Evolutionary conservation across 1,284 basidiomycete genomes (phyloP).

Genomic region (Apiotrichum siamense): DNA sequence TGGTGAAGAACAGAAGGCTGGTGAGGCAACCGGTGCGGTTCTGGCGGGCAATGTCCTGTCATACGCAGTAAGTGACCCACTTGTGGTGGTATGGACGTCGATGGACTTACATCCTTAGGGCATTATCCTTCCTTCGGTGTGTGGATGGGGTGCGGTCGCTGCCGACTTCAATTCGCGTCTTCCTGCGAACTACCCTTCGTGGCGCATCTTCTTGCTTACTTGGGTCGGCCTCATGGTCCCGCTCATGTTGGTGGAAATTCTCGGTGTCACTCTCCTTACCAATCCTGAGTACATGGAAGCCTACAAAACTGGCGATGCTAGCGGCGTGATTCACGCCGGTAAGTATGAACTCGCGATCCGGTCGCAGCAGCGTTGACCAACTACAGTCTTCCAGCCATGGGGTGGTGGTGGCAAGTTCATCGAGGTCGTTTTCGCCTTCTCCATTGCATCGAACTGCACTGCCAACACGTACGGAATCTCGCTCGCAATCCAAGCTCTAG

Average conservation of each 20-base stretch:
- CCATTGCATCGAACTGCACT: slow-evolving; percentile 57
- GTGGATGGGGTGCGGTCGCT: slow-evolving; percentile 47
- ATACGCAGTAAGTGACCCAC: slow-evolving; percentile 53
- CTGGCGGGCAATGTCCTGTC: slow-evolving; percentile 50
- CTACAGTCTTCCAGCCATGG: slow-evolving; percentile 26
- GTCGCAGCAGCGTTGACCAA: not conserved
- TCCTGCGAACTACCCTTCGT: slow-evolving; percentile 49
- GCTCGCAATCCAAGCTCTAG: slow-evolving; percentile 55
- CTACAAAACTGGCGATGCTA: slow-evolving; percentile 52
- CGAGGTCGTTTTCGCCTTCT: slow-evolving; percentile 56
- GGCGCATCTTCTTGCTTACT: slow-evolving; percentile 54
- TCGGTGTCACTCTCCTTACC: slow-evolving; percentile 55
- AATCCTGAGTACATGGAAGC: slow-evolving; percentile 54
- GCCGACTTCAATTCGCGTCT: slow-evolving; percentile 56
- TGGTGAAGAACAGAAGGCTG: slow-evolving; percentile 47
- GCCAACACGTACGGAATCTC: slow-evolving; percentile 58
- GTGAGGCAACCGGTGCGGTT: slow-evolving; percentile 52
- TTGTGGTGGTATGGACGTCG: too few relatives aligned
- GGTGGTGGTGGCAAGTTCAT: slow-evolving; percentile 52
- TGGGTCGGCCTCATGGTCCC: slow-evolving; percentile 54
- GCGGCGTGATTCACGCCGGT: slow-evolving; percentile 42
- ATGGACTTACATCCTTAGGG: too few relatives aligned
- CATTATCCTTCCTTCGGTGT: slow-evolving; percentile 56
- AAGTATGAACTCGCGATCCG: too few relatives aligned
- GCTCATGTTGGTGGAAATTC: slow-evolving; percentile 54